Evolutionary conservation across 208 protist genomes (phyloP).

Genomic region (Leishmania lainsoni): DNA sequence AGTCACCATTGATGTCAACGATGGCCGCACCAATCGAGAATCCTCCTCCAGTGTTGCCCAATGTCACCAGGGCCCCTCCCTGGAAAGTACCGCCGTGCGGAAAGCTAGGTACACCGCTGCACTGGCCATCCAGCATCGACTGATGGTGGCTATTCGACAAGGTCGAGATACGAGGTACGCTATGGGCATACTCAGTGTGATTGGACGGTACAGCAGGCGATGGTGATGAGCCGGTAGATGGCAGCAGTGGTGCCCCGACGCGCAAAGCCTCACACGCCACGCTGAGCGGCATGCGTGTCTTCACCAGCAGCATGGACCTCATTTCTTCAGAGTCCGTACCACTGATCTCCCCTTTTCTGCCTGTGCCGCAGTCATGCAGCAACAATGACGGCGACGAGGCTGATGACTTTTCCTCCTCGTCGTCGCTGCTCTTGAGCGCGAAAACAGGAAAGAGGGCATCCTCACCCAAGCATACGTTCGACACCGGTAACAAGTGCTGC

Average conservation of each 20-base stretch:
- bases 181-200: neutral
- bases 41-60: neutral
- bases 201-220: neutral
- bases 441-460: slow-evolving; percentile 53
- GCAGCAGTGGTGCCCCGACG: neutral
- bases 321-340: neutral
- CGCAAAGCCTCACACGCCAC: neutral
- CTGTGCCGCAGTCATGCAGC: neutral
- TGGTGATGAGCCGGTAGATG: neutral
- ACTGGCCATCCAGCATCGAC: neutral
- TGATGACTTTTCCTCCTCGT: neutral
- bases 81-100: neutral
- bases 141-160: neutral
- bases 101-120: neutral
- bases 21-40: too few species aligned
- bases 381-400: neutral
- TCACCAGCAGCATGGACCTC: neutral
- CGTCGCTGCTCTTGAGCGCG: neutral
- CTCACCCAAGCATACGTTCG: slow-evolving; percentile 10
- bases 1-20: too few species aligned
- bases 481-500: neutral
- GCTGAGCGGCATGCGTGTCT: neutral
- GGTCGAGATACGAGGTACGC: neutral
- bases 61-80: neutral
- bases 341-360: neutral